Base-by-base conservation (phyloP, 1,139 yeast genomes). In the Sugiyamaella sp. region DNA sequence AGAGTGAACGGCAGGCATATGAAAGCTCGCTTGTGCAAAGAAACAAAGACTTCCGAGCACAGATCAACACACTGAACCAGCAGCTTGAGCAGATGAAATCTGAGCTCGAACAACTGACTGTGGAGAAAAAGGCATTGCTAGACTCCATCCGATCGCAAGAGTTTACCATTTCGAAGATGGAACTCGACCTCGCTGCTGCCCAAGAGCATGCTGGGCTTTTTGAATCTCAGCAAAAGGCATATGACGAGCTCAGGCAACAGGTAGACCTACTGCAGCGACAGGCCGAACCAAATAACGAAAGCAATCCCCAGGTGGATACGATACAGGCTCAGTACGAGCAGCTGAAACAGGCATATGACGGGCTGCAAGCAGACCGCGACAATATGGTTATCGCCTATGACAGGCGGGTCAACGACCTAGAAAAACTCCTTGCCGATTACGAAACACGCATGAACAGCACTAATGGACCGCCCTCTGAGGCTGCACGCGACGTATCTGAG, bases 1-100 rank as follows among this genome's bases (percentile, higher is more conserved):
- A 63, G 54, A 66, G 67, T 17, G 72, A 70, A 39, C 67, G 73
- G 35, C 66, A 66, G 16, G 64, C 69, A 3, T 69, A 72, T 53
- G 75, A 74, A 49, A 60, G 65, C 6, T 64, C 65, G 24, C 60
- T 74, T 12, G 56, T 73, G 21, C 60, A 65, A 20, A 66, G 67
- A 52, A 70, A 69, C 57, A 64, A 68, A 27, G 74, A 70, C 35
- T 61, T 66, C 47, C 56, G 69, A 33, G 59, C 59, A n/a, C 63
- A 62, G 53, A 59, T 65, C 22, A 56, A 58, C 29, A 71, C 68
- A 37, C 65, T 75, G 38, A 62, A 46, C 1, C 51, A 47, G 22
- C 61, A 63, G 45, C 49, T 53, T 1, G 60, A 57, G n/a, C 56
- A 54, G 24, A 53, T 63, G 16, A 56, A 58, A 14, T 55, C 52